Percentiles rank a stretch among this genome's conserved stretches.
Evolutionary conservation across 2,329 filamentous ascomycete species (phyloP).

Genomic region (Helminthosporium solani): DNA sequence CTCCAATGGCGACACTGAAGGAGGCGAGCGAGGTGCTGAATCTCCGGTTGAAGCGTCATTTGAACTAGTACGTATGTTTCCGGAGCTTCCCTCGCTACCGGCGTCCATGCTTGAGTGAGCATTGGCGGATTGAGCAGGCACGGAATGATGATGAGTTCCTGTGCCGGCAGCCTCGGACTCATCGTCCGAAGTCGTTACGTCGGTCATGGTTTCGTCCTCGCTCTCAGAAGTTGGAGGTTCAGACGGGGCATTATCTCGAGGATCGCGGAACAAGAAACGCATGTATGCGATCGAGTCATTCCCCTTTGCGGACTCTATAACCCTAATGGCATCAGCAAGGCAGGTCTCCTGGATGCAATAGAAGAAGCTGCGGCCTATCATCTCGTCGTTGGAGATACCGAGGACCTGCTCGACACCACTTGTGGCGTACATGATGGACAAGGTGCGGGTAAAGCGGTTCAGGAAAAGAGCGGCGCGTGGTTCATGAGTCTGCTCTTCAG

Average conservation of each 20-base stretch:
- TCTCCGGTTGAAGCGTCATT: conserved; percentile 44
- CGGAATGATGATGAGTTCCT: conserved; percentile 44
- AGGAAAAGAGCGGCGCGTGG: conserved; percentile 81
- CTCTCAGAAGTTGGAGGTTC: conserved; percentile 48
- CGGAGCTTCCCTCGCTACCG: conserved; percentile 21
- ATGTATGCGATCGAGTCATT: conserved; percentile 91
- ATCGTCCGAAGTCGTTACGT: conserved; percentile 51
- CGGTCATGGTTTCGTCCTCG: conserved; percentile 51
- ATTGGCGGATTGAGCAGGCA: conserved; percentile 20
- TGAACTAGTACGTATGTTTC: conserved; percentile 46
- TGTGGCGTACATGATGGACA: conserved; percentile 85
- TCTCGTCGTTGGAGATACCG: conserved; percentile 66
- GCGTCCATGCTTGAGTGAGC: conserved; percentile 15
- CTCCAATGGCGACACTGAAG: conserved; percentile 28
- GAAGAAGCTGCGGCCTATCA: conserved; percentile 80
- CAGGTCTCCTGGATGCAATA: conserved; percentile 81
- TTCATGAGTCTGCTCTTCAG: conserved; percentile 63
- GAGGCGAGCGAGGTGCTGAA: conserved; percentile 25
- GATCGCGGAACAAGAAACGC: conserved; percentile 80
- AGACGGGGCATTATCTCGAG: conserved; percentile 53
- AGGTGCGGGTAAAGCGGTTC: conserved; percentile 79
- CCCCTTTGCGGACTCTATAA: conserved; percentile 80
- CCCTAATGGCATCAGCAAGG: conserved; percentile 72
- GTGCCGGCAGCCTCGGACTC: conserved; percentile 51
- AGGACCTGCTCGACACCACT: conserved; percentile 73